Percentiles rank a stretch among this genome's conserved stretches.
Conservation (phyloP, 331 rosid genomes). For the Pyrus hybrid region DNA sequence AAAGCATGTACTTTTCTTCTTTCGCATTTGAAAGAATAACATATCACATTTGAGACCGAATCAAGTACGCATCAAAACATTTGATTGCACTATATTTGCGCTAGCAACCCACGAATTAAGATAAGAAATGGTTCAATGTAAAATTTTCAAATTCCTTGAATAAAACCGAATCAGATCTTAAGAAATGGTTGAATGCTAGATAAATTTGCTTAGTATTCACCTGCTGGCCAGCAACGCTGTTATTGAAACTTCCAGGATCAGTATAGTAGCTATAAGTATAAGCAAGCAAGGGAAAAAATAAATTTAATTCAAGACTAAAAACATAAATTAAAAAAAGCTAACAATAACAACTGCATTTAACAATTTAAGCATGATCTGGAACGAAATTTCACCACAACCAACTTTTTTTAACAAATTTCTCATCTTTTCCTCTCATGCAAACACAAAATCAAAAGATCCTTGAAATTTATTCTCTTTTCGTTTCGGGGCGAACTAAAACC, state of each 20-base stretch:
- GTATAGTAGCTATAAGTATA: conserved; percentile 31
- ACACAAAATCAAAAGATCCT: background rate
- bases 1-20: conserved; percentile 98
- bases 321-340: background rate
- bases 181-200: background rate
- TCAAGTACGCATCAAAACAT: background rate
- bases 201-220: conserved; percentile 30
- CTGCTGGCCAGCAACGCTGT: conserved; percentile 99
- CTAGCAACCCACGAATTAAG: background rate
- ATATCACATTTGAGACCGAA: background rate
- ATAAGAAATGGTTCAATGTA: background rate
- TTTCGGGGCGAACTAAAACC: background rate
- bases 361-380: background rate
- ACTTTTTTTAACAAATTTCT: background rate
- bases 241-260: conserved; percentile 87
- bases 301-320: background rate
- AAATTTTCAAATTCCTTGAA: background rate
- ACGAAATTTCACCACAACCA: background rate
- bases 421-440: background rate
- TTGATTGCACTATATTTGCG: background rate
- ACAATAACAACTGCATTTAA: background rate
- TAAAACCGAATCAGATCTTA: background rate
- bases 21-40: too few relatives aligned
- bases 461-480: background rate
- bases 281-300: background rate